Evolutionary conservation across 2,329 filamentous ascomycete genomes (phyloP).

Genomic region (Aspergillus pseudoglaucus): DNA sequence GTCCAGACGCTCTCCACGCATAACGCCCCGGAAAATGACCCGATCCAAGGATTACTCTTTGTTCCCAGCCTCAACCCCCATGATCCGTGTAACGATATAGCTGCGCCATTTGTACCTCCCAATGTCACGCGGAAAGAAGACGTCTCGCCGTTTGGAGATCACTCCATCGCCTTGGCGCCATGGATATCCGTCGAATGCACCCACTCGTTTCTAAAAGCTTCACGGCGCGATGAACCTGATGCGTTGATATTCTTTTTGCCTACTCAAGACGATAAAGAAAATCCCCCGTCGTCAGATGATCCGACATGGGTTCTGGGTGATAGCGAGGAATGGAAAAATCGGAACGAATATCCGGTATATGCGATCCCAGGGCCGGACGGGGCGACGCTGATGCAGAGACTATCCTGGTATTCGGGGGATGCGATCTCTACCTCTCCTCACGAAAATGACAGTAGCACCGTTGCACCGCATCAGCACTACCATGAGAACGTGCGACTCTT

Average conservation of each 20-base stretch:
- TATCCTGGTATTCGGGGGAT: constrained; percentile 72
- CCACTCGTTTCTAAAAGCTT: constrained; percentile 59
- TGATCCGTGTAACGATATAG: constrained; percentile 58
- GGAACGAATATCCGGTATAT: constrained; percentile 74
- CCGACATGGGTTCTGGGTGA: constrained; percentile 65
- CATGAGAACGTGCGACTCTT: constrained; percentile 30
- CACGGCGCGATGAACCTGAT: constrained; percentile 56
- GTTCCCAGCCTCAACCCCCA: constrained; percentile 61
- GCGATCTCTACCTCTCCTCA: constrained; percentile 42
- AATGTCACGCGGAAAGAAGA: constrained; percentile 70
- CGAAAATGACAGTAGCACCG: not conserved
- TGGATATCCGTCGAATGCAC: constrained; percentile 76
- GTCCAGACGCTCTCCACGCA: constrained; percentile 71
- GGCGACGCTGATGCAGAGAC: constrained; percentile 60
- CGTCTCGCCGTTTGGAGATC: constrained; percentile 60
- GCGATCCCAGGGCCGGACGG: constrained; percentile 67
- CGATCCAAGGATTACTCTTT: constrained; percentile 74
- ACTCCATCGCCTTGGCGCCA: constrained; percentile 74
- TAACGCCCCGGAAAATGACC: constrained; percentile 53
- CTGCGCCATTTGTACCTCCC: constrained; percentile 60
- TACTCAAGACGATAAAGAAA: constrained; percentile 39
- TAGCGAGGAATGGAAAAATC: constrained; percentile 61
- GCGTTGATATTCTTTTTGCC: constrained; percentile 53
- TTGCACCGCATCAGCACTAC: not conserved
- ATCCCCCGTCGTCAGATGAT: constrained; percentile 61